phyloP scores from a whole-genome alignment of 2,329 filamentous ascomycete genomes.

The Pezicula radicicola region DNA sequence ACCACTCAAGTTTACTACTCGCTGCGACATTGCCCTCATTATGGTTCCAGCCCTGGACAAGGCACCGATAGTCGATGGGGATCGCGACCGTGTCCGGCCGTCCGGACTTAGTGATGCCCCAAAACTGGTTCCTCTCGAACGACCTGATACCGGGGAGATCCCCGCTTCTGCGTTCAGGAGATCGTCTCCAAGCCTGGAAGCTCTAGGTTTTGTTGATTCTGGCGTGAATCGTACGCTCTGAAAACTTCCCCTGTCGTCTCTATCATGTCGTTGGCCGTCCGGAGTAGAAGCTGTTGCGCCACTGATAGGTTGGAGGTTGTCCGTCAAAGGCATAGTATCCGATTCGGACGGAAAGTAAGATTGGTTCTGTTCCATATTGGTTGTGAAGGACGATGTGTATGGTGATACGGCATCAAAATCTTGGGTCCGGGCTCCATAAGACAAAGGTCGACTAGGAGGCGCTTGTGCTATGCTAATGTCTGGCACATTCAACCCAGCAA shows the following conservation, averaged over 20 bases:
- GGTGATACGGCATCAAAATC: conserved; percentile 21
- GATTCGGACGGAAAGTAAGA: conserved; percentile 42
- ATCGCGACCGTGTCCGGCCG: conserved; percentile 44
- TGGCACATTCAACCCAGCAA: conserved; percentile 29
- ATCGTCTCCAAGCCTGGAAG: conserved; percentile 58
- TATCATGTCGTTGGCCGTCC: conserved; percentile 41
- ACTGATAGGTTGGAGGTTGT: conserved; percentile 55
- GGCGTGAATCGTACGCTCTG: conserved; percentile 49
- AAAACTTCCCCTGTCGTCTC: conserved; percentile 47
- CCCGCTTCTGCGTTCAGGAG: conserved; percentile 58
- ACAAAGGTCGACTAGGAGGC: conserved; percentile 12
- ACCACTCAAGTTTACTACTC: conserved; percentile 95
- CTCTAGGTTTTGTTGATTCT: conserved; percentile 32
- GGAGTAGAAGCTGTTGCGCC: conserved; percentile 35
- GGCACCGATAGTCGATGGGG: conserved; percentile 63
- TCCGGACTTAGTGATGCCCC: conserved; percentile 53
- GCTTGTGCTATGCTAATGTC: conserved; percentile 27
- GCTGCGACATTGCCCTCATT: conserved; percentile 86
- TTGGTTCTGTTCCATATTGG: conserved; percentile 16
- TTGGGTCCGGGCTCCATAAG: conserved; percentile 21
- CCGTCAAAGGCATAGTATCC: conserved; percentile 58
- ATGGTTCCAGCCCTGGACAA: conserved; percentile 71
- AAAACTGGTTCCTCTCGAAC: conserved; percentile 52
- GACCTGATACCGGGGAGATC: conserved; percentile 29
- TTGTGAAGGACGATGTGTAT: conserved; percentile 10